phyloP scores from a whole-genome alignment of 2,329 filamentous ascomycete genomes.

The Akanthomyces dipterigenus region DNA sequence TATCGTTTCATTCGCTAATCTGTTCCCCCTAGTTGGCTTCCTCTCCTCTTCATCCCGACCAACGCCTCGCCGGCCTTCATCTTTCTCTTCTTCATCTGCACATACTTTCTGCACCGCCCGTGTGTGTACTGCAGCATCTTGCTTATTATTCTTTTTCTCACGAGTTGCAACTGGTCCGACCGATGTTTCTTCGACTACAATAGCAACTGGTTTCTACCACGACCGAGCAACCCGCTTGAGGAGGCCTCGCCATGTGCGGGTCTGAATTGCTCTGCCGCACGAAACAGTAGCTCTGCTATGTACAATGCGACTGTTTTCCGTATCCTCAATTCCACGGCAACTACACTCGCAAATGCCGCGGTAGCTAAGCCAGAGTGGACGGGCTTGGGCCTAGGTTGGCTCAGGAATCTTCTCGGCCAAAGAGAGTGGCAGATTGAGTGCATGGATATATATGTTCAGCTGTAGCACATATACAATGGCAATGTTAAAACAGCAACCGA shows the following conservation, averaged over 20 bases:
- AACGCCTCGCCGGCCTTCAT: conserved; percentile 82
- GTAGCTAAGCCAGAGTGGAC: conserved; percentile 65
- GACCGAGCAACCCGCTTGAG: conserved; percentile 33
- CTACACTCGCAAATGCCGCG: conserved; percentile 59
- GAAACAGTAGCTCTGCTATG: conserved; percentile 20
- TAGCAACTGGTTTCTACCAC: conserved; percentile 90
- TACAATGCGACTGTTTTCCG: conserved; percentile 46
- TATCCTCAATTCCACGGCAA: conserved; percentile 62
- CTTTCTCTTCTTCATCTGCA: conserved; percentile 83
- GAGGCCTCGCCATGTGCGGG: conserved; percentile 18
- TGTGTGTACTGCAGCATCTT: conserved; percentile 98
- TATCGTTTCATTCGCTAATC: background rate
- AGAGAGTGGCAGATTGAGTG: conserved; percentile 89
- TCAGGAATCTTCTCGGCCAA: conserved; percentile 71
- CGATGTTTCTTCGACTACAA: conserved; percentile 88
- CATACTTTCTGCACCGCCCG: conserved; percentile 91
- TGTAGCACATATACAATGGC: conserved; percentile 37
- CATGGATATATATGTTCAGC: conserved; percentile 76
- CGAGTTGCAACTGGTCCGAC: conserved; percentile 83
- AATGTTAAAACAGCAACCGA: background rate
- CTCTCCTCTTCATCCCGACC: conserved; percentile 80
- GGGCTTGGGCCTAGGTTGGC: conserved; percentile 76
- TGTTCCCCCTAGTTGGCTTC: conserved; percentile 60
- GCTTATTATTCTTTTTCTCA: conserved; percentile 88
- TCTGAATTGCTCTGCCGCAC: conserved; percentile 15